These are phyloP conservation scores for Auxenochlorella protothecoides DNA, from an alignment of 139 green algal genomes.

Conservation along the genomic window DNA sequence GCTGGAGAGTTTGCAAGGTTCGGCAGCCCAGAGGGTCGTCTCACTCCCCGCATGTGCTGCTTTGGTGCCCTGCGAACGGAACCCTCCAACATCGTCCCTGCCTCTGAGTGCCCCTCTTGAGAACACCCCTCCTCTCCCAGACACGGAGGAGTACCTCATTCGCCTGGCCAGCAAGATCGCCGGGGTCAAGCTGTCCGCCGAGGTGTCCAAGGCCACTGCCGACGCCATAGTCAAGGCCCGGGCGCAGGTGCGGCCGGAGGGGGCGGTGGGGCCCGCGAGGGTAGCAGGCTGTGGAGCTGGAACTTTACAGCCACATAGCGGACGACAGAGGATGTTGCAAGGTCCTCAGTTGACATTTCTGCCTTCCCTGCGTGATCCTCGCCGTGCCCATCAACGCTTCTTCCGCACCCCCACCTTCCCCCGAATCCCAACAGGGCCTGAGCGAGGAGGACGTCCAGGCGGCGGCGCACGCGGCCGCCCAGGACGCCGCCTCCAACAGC, in stretches of 20 bases:
- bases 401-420: background rate
- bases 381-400: background rate
- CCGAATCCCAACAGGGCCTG: conserved; percentile 22
- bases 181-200: conserved; percentile 51
- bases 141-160: conserved; percentile 94
- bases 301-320: no score
- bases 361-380: background rate
- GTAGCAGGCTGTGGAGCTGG: background rate
- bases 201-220: conserved; percentile 41
- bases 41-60: no score
- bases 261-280: background rate
- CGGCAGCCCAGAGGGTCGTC: no score
- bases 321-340: no score
- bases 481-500: conserved; percentile 35
- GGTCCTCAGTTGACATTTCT: no score
- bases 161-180: conserved; percentile 77
- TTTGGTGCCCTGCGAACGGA: no score
- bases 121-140: conserved; percentile 30
- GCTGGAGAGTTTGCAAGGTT: background rate
- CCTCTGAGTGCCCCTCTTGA: no score
- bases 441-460: conserved; percentile 63
- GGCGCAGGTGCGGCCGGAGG: conserved; percentile 18
- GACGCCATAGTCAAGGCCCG: conserved; percentile 41
- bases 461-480: conserved; percentile 33
- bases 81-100: no score